A percentile compares a stretch with the other conserved stretches of the same genome.
Conservation (phyloP, 371 early-diverging fungal species). For the Dipsacomyces acuminosporus region DNA sequence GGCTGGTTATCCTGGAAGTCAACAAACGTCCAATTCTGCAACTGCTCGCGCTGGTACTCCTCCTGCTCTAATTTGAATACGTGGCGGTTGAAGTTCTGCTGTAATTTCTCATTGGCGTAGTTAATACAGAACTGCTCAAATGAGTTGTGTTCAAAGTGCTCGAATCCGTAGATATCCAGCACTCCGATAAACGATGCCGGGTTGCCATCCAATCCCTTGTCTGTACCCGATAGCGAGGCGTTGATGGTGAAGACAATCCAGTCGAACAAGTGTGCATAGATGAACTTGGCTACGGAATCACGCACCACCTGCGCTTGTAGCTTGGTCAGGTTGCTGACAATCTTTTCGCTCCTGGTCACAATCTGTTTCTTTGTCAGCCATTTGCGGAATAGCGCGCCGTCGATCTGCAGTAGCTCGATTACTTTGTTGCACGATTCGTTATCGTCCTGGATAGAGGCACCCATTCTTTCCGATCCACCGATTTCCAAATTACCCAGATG, state of each 20-base stretch:
- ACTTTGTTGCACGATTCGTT: conserved; percentile 66
- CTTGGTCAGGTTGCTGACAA: conserved; percentile 67
- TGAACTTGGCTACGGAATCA: conserved; percentile 91
- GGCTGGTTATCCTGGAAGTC: conserved; percentile 99
- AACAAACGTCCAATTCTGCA: conserved; percentile 78
- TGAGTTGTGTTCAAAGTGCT: conserved; percentile 96
- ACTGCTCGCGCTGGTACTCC: conserved; percentile 89
- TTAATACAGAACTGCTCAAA: conserved; percentile 99
- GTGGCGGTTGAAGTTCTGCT: conserved; percentile 93
- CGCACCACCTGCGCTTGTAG: conserved; percentile 75
- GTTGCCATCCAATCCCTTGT: conserved; percentile 44
- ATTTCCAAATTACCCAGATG: conserved; percentile 91
- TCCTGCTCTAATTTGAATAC: conserved; percentile 95
- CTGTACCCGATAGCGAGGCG: conserved; percentile 60
- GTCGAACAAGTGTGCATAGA: conserved; percentile 90
- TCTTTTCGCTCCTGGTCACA: conserved; percentile 79
- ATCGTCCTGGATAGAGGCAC: conserved; percentile 64
- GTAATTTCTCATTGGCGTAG: conserved; percentile 96
- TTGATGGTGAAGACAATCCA: conserved; percentile 88
- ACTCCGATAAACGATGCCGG: conserved; percentile 84
- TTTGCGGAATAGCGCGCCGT: conserved; percentile 70
- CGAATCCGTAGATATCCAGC: conserved; percentile 95
- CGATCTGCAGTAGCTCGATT: conserved; percentile 68
- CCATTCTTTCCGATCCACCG: conserved; percentile 61
- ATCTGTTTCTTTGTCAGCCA: conserved; percentile 90